Base-by-base conservation (phyloP, 2,329 filamentous ascomycete species). In the Hymenoscyphus occultus region DNA sequence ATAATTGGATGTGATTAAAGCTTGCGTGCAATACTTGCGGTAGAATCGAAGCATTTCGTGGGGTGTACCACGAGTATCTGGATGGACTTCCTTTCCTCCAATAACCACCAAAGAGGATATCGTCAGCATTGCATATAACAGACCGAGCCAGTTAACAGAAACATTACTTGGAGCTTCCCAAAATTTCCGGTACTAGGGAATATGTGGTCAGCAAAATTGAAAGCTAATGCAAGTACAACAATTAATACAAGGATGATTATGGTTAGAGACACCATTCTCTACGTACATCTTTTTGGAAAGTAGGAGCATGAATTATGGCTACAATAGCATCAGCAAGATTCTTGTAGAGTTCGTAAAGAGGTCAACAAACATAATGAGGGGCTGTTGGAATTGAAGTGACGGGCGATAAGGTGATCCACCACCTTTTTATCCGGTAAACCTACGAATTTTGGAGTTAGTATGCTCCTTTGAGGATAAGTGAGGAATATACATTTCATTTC, bases 291-390 rank as follows among this genome's bases (percentile, higher is more conserved):
- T 76, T 81, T 16, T 79, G 77, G 63, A 85, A 86, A 0, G 79
- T 82, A 19, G 84, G 84, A 13, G 79, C 78, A 67, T 87, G 85
- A 32, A 86, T 71, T 7, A 83, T 78, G 64, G 83, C 83, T 86
- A 66, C 6, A 14, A 31, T 10, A 32, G 28, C 5, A 56, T 69
- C 70, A 68, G 66, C 51, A 56, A n/a, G 2, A 16, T 16, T 19
- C 14, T 39, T 19, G 51, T 7, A 39, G 10, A 3, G 16, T 39
- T 16, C 19, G 5, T 16, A 13, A 28, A 59, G 32, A 35, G 48
- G 40, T 2, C 5, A 3, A 74, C 78, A 72, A 72, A 85, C 83
- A 79, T 65, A 83, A 77, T 51, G 83, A 82, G 19, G 84, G 82
- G 62, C 79, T 83, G 67, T 81, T 79, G 0, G 82, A 83, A 62